phyloP scores from a whole-genome alignment of 2,329 filamentous ascomycete genomes.

The Xylaria sp. region DNA sequence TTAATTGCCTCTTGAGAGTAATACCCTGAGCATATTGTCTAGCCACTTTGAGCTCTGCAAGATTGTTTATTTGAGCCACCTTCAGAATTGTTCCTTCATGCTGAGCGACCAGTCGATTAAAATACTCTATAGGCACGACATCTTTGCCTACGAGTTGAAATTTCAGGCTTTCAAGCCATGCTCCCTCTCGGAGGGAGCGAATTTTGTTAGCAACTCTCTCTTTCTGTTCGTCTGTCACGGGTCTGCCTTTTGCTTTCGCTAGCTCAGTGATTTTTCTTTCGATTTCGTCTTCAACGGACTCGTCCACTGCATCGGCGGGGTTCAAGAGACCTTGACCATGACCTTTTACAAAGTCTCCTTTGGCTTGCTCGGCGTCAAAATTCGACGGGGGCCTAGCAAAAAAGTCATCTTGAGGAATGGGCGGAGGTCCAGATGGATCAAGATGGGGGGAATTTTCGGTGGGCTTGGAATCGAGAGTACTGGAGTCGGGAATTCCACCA shows the following conservation, averaged over 20 bases:
- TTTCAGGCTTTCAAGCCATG: conserved; percentile 41
- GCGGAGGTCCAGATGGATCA: conserved; percentile 3
- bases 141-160: conserved; percentile 29
- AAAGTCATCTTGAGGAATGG: neutral
- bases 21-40: conserved; percentile 6
- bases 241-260: conserved; percentile 13
- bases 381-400: conserved; percentile 34
- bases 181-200: conserved; percentile 27
- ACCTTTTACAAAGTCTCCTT: conserved; percentile 6
- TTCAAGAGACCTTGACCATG: conserved; percentile 18
- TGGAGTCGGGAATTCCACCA: neutral
- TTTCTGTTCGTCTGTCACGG: conserved; percentile 32
- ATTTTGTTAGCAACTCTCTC: conserved; percentile 32
- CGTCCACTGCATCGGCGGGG: conserved; percentile 27
- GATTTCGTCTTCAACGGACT: conserved; percentile 38
- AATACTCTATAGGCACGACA: conserved; percentile 40
- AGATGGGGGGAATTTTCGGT: neutral
- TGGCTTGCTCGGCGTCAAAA: conserved; percentile 33
- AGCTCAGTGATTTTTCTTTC: conserved; percentile 24
- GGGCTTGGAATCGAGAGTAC: neutral
- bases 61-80: conserved; percentile 28
- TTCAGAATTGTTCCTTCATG: conserved; percentile 36
- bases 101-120: conserved; percentile 43
- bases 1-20: neutral
- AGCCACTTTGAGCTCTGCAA: neutral